Base-by-base conservation (phyloP, 2,329 filamentous ascomycete genomes). In the Fusarium nelsonii region DNA sequence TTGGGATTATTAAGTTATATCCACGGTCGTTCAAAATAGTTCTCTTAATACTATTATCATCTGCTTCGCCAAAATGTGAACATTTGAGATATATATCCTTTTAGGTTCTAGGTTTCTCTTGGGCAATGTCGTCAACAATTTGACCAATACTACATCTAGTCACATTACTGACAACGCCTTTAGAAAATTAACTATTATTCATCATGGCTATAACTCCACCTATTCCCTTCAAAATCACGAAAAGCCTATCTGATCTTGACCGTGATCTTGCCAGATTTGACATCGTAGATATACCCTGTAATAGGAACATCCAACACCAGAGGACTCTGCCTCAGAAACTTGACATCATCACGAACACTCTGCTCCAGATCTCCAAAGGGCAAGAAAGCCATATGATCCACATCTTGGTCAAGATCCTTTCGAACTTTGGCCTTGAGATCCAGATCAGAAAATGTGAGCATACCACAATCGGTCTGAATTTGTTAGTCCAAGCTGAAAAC, bases 231-330 rank as follows among this genome's bases (percentile, higher is more conserved):
- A 11, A 23, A 8, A 8, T 28, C 15, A 23, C 12, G 16, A 1
- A 39, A 7, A 6, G 10, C 1, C 4, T 11, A 37, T 37, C 16
- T 26, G 61, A 6, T 26, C 30, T 67, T 32, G 2, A 79, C 75
- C 56, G 73, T 74, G 39, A 80, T 75, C 79, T 83, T 90, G 1
- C 92, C 92, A 2, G 87, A 92, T 81, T 92, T 88, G 41, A 94
- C 90, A 72, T 94, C 89, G 78, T 94, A 94, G 6, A 94, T 79
- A 87, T 91, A 95, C 0, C 92, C 92, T 9, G 86, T 91, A 48
- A 94, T 83, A 0, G 80, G 79, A 4, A 92, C 84, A n/a, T 89
- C 83, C 28, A 89, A 81, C 8, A 94, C 84, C 15, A 91, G 81
- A 57, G 85, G 84, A 48, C 83, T 87, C 58, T 77, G 82, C 78